Evolutionary conservation across 169 alveolate genomes (phyloP), one percentile per base, ranked within the genome.

Genomic region (Cryptosporidium meleagridis): DNA sequence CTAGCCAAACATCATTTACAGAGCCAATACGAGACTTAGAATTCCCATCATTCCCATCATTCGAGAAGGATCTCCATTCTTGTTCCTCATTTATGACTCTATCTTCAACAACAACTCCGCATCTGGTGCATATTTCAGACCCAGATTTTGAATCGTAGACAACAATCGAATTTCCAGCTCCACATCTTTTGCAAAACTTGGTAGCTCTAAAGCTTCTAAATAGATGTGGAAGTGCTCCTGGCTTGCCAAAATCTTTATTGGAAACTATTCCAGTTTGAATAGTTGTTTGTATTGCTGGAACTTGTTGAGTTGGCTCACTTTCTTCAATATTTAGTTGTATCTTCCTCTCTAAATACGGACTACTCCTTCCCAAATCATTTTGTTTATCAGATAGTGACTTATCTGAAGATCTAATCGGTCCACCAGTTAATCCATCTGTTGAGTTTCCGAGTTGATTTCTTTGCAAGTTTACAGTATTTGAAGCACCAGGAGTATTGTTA

Each of bases 21-120:
- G 95, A 97, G 2, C 98, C 98, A 9, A 96, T 97, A 44, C 98
- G 93, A 70, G 94, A 95, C 35, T 95, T 85, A 41, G 95, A 97
- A 59, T 85, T 93, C 0, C 95, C 94, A 23, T 92, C 93, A 3
- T 94, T 93, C 18, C 96, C 97, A 53, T 69, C 94, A 73, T 61
- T 73, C 29, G 92, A 93, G 75, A 96, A 96, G 48, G 91, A 93
- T n/a, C 98, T 91, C 98, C 98, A 96, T 69, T 96, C 98, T 69
- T 96, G 97, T 69, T 96, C 97, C 18, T 95, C 98, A 16, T 95
- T 94, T 16, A 96, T 85, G 16, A 95, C 93, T 51, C 91, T 91
- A 68, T 84, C 92, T 70, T 96, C 98, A 39, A 96, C 91, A 21
- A 96, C 96, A 9, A 91, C 69, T 12, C 98, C 98, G 52, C 98